phyloP scores from a whole-genome alignment of 345 rosid species.

The Lagerstroemia speciosa region DNA sequence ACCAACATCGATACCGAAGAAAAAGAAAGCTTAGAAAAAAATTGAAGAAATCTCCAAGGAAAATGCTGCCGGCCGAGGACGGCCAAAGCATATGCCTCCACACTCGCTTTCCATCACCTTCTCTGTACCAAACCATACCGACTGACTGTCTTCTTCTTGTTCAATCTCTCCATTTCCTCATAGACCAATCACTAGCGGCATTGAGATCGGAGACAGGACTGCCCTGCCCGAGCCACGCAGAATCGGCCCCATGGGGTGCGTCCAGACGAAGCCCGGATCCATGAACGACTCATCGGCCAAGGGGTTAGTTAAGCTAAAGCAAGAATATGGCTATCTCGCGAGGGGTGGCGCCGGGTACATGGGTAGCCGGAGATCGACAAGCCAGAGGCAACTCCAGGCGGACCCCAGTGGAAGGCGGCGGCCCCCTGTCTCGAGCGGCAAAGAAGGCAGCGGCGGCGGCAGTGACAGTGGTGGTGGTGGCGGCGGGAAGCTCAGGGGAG shows the following conservation, averaged over 20 bases:
- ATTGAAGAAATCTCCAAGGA: background rate
- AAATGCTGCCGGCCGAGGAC: conserved; percentile 34
- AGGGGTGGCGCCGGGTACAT: too few species aligned
- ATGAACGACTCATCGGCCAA: conserved; percentile 23
- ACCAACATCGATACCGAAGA: background rate
- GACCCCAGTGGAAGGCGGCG: conserved; percentile 2
- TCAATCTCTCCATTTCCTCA: conserved; percentile 5
- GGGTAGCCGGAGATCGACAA: conserved; percentile 34
- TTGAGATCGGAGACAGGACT: background rate
- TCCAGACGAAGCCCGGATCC: conserved; percentile 31
- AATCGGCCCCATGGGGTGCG: conserved; percentile 37
- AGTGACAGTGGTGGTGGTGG: conserved; percentile 10
- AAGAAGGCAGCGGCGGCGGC: background rate
- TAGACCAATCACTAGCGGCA: background rate
- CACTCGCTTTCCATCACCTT: conserved; percentile 6
- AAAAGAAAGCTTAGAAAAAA: background rate
- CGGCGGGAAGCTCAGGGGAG: conserved; percentile 5
- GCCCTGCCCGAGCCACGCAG: conserved; percentile 6
- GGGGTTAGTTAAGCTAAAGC: conserved; percentile 34
- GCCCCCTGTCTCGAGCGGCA: background rate
- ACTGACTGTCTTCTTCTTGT: conserved; percentile 13
- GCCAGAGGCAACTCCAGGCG: conserved; percentile 22
- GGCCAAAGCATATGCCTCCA: conserved; percentile 22
- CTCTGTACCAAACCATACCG: conserved; percentile 19
- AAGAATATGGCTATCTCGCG: conserved; percentile 34